Evolutionary conservation across 176 grass and related monocot species (phyloP).

Genomic region (Eleusine coracana): DNA sequence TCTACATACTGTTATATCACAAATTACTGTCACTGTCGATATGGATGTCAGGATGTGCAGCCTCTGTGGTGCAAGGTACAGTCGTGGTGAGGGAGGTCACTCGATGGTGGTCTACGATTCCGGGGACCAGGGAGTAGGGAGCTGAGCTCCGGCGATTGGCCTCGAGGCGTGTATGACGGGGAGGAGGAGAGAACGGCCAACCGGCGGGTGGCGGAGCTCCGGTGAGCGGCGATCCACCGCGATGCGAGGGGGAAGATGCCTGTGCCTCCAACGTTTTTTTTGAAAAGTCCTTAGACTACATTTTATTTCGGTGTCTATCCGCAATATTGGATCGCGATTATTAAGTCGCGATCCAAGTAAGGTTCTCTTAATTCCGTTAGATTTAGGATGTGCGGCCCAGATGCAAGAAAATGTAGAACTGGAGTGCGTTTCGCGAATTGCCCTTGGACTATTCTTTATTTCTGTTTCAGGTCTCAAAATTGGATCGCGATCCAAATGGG

Average conservation of each 20-base stretch:
- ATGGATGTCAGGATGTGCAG: background rate
- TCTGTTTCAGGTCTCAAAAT: background rate
- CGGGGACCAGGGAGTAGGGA: background rate
- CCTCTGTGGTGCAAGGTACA: background rate
- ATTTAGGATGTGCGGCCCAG: background rate
- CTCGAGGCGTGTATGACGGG: background rate
- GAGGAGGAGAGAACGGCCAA: background rate
- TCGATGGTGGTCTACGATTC: background rate
- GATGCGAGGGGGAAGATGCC: no score
- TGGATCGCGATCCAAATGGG: background rate
- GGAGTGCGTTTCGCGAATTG: background rate
- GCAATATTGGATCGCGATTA: background rate
- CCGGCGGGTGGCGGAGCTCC: background rate
- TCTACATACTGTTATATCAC: background rate
- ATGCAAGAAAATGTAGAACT: background rate
- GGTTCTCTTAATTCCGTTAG: background rate
- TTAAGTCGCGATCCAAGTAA: no score
- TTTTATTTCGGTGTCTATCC: background rate
- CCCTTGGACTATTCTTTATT: background rate
- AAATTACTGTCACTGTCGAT: background rate
- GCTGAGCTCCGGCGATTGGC: background rate
- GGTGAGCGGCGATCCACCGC: background rate
- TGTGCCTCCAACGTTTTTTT: no score
- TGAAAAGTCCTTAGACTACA: background rate
- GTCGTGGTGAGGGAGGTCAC: background rate